Base-by-base conservation (phyloP, 805 yeast species). In the Zygotorulaspora sp. region DNA sequence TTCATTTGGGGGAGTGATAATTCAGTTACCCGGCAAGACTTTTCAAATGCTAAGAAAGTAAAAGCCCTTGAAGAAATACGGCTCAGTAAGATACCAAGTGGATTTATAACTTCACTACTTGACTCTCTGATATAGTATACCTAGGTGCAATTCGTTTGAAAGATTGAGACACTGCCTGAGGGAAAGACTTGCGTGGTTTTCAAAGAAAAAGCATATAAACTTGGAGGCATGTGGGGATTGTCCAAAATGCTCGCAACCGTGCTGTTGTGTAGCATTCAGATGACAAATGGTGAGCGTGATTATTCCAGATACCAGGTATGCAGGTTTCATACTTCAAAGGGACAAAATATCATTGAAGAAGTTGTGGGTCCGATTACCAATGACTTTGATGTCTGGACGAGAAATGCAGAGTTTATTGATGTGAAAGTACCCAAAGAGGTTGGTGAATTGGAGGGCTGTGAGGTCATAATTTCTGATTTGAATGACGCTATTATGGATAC, bases 401-500 rank as follows among this genome's bases (percentile, higher is more conserved):
- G 57, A 1, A 68, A 65, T 37, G 17, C 47, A 2, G 55, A 63
- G 6, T 77, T 71, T 22, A 61, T 75, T 11, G 86, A 80, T 53
- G 41, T 78, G 5, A 63, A 64, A 35, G 30, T 58, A 11, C 49
- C 49, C 7, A 38, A 44, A 11, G 32, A 36, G 13, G 20, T 49
- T 2, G 36, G 47, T 9, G 13, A 41, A 10, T 15, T 42, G 9
- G 49, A 55, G 21, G 48, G 61, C 0, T 57, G 68, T 45, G 49
- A 63, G n/a, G 53, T 74, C 3, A 60, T 80, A 10, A 70, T 83
- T 30, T 65, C 63, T 1, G 83, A 83, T 53, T 62, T 83, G 38
- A 68, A 83, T 1, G 77, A 75, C 48, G 62, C 72, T 0, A 67
- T 83, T 0, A 69, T 53, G 42, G 82, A 79, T 46, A 70, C 83